Base-by-base conservation (phyloP, 345 rosid genomes). In the Theobroma cacao region DNA sequence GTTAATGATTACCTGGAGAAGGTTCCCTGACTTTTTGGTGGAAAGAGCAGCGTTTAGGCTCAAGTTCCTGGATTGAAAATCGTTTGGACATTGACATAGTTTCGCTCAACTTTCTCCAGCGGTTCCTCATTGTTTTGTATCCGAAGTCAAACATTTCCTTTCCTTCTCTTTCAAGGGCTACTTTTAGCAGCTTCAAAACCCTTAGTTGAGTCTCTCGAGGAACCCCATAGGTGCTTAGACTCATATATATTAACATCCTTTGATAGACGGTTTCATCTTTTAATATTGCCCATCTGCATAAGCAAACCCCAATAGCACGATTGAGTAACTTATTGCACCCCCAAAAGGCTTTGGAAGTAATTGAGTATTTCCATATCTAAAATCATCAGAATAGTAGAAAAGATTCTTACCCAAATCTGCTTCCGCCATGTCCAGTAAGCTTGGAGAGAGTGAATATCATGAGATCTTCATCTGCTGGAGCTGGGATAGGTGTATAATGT, bases 391-490 rank as follows among this genome's bases (percentile, higher is more conserved):
- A 50, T 4, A n/a, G 3, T 56, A 2, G 26, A 26, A 59, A 26
- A 45, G 31, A 26, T 68, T 13, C 85, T 66, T 83, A 86, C 93
- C 93, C 93, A 31, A 90, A 90, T 84, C 93, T 77, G 1, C 90
- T 86, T 48, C 96, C 93, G 5, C 93, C 96, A 80, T 91, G 95
- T 41, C 97, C 97, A 18, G 95, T 93, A 58, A 87, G 81, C 88
- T 91, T 93, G 9, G 94, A 89, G 15, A 91, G 85, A 26, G 92
- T 80, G 77, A 93, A 93, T 20, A 89, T 11, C 85, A 82, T 81
- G 58, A 90, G 41, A 41, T 91, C 86, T 40, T 75, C 88, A 50
- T 89, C 86, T 2, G 80, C 86, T 1, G 88, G 85, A 45, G 83
- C 77, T 26, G 93, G 85, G 53, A 91, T 89, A 10, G 91, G 82